These are phyloP conservation scores for Pseudonitzschia multiseries DNA, from an alignment of 108 stramenopile species.

Conservation along the genomic window DNA sequence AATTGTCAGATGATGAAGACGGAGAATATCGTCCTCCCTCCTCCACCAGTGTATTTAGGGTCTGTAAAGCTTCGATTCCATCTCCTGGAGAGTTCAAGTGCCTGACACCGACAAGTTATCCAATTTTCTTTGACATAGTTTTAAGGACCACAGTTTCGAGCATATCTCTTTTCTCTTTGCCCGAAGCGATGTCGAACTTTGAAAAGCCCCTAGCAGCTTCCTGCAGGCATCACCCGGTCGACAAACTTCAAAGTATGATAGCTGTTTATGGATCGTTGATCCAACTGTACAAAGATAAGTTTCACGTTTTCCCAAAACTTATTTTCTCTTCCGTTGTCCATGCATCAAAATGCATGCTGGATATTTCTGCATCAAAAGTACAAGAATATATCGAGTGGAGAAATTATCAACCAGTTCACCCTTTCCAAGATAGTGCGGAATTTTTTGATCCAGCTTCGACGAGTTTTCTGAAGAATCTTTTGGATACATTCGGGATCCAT, in stretches of 20 bases:
- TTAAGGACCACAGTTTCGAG: conserved; percentile 24
- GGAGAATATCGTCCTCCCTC: conserved; percentile 5
- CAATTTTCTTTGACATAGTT: conserved; percentile 17
- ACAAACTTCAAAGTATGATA: conserved; percentile 7
- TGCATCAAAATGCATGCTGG: conserved; percentile 22
- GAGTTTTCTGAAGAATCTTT: conserved; percentile 10
- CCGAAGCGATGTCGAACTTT: background rate
- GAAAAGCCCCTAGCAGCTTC: background rate
- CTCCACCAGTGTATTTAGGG: background rate
- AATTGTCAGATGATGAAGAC: conserved; percentile 16
- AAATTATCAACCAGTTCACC: conserved; percentile 20
- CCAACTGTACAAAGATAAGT: conserved; percentile 4
- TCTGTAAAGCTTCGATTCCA: conserved; percentile 1
- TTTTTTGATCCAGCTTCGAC: conserved; percentile 18
- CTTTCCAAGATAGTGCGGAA: conserved; percentile 2
- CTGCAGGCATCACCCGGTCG: conserved; percentile 12
- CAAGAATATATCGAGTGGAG: conserved; percentile 24
- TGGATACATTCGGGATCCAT: conserved; percentile 22
- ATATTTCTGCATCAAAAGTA: conserved; percentile 4
- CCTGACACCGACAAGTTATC: conserved; percentile 8
- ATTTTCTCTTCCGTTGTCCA: conserved; percentile 11
- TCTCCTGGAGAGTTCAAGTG: conserved; percentile 10
- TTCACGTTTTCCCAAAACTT: conserved; percentile 22
- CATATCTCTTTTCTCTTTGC: conserved; percentile 19
- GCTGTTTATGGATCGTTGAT: conserved; percentile 23